phyloP scores from a whole-genome alignment of 495 filamentous ascomycete species.

The Xylaria telfairii region DNA sequence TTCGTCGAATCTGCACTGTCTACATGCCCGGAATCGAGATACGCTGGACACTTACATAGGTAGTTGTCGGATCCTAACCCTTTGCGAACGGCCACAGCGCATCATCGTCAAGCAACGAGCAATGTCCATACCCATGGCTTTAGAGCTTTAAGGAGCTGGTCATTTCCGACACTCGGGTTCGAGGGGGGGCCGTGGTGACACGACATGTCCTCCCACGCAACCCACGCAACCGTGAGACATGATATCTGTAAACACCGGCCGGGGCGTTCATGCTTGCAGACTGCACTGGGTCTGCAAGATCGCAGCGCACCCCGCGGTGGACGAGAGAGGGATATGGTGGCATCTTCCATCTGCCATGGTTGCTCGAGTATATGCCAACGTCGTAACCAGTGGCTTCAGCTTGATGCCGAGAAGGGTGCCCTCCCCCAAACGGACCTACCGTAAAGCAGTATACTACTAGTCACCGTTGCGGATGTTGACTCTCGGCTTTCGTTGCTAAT shows the following conservation, averaged over 20 bases:
- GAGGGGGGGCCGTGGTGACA: constrained; percentile 12
- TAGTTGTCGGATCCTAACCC: not conserved
- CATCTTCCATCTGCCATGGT: not conserved
- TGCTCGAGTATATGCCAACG: not conserved
- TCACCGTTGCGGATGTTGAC: not conserved
- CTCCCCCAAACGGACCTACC: not conserved
- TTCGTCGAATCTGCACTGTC: not conserved
- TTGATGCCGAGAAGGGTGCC: not conserved
- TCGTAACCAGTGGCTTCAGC: not conserved
- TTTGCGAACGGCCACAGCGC: not conserved
- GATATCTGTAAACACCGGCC: not conserved
- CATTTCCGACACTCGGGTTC: constrained; percentile 2
- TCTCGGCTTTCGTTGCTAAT: not conserved
- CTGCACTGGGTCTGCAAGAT: constrained; percentile 2
- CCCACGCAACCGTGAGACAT: constrained; percentile 14
- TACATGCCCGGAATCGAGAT: not conserved
- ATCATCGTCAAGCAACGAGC: not conserved
- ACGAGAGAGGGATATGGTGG: not conserved
- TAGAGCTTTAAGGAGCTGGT: constrained; percentile 1
- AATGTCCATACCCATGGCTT: not conserved
- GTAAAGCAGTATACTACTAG: not conserved
- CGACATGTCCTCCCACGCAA: constrained; percentile 14
- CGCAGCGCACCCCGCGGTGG: constrained; percentile 1
- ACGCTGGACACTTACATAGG: not conserved
- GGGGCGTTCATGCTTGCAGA: constrained; percentile 6